Percentiles rank a stretch among this genome's conserved stretches.
phyloP scores from a whole-genome alignment of 2,329 filamentous ascomycete genomes.

The Penicillium palitans region DNA sequence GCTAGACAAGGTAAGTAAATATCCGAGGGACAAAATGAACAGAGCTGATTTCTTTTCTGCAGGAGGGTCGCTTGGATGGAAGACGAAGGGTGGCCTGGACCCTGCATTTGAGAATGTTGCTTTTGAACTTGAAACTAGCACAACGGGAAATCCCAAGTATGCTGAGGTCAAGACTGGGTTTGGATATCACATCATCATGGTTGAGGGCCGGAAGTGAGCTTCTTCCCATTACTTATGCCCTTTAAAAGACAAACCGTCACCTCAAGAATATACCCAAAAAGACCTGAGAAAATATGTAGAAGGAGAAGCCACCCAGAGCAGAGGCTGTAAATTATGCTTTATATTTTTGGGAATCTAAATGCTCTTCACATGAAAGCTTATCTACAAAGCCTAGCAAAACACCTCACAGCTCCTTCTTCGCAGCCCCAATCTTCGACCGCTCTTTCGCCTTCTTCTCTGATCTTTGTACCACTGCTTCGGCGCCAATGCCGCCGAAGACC shows the following conservation, averaged over 20 bases:
- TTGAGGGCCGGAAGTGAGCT: constrained; percentile 60
- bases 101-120: constrained; percentile 62
- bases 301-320: not conserved
- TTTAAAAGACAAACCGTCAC: not conserved
- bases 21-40: not conserved
- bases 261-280: not conserved
- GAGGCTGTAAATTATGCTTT: not conserved
- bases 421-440: constrained; percentile 54
- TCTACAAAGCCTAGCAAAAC: not conserved
- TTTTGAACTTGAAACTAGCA: constrained; percentile 62
- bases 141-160: constrained; percentile 61
- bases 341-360: constrained; percentile 5
- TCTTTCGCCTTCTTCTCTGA: constrained; percentile 82
- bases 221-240: not conserved
- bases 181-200: constrained; percentile 70
- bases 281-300: constrained; percentile 1
- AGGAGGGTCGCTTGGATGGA: constrained; percentile 66
- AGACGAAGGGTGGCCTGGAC: constrained; percentile 57
- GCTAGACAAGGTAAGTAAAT: constrained; percentile 53
- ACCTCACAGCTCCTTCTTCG: constrained; percentile 32
- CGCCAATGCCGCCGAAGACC: constrained; percentile 93
- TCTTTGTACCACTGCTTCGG: constrained; percentile 78
- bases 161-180: constrained; percentile 63
- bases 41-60: constrained; percentile 6
- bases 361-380: not conserved